A percentile compares a stretch with the other conserved stretches of the same genome.
Evolutionary conservation across 192 early-diverging fungal genomes (phyloP).

Genomic region (Piromyces finnis): DNA sequence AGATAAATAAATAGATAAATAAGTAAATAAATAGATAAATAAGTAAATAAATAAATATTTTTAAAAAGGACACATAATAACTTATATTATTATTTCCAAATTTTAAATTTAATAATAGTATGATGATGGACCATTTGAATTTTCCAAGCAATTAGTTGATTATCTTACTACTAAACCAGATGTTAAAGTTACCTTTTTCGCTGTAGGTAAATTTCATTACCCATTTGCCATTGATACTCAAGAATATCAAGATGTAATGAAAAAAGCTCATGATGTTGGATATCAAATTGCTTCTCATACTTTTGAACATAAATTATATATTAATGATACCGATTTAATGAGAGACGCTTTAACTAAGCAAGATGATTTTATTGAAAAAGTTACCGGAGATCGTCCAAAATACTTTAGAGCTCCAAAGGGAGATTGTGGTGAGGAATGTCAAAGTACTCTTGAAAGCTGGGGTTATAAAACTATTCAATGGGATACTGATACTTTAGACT

Average conservation of each 20-base stretch:
- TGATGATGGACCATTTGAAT: not conserved
- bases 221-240: not conserved
- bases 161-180: not conserved
- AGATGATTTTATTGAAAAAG: not conserved
- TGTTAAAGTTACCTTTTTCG: not conserved
- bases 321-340: not conserved
- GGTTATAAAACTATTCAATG: not conserved
- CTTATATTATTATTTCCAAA: too few relatives aligned
- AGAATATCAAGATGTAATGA: not conserved
- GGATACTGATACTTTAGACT: not conserved
- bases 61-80: too few relatives aligned
- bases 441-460: not conserved
- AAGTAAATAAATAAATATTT: too few relatives aligned
- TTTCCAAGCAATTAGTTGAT: not conserved
- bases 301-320: not conserved
- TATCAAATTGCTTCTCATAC: not conserved
- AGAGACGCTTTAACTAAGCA: not conserved
- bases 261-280: not conserved
- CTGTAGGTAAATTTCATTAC: not conserved
- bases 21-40: too few relatives aligned
- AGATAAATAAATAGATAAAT: too few relatives aligned
- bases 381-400: not conserved
- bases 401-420: not conserved
- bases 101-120: not conserved
- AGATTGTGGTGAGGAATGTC: not conserved